Conservation (phyloP, 306 rosid species). For the apple (Malus domestica) region DNA sequence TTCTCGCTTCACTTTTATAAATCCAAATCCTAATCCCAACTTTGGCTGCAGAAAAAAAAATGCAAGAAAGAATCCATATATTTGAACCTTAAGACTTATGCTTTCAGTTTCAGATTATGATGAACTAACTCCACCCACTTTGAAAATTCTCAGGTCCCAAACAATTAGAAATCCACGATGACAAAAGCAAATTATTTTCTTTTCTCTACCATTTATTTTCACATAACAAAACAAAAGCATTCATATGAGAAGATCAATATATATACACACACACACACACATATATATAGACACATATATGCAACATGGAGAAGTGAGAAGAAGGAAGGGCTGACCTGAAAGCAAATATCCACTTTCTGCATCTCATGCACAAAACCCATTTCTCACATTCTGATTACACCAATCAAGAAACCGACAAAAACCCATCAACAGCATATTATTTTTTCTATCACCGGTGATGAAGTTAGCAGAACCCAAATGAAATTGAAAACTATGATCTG, state of each 20-base stretch:
- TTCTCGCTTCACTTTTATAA: slow-evolving; percentile 11
- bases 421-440: slow-evolving; percentile 19
- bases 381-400: slow-evolving; percentile 22
- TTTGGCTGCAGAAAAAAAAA: slow-evolving; percentile 16
- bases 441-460: slow-evolving; percentile 12
- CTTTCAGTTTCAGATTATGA: no score
- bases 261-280: no score
- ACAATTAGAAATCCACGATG: slow-evolving; percentile 8
- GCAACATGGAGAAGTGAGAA: slow-evolving; percentile 7
- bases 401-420: slow-evolving; percentile 17
- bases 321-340: slow-evolving; percentile 35
- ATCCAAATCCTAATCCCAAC: slow-evolving; percentile 16
- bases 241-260: neutral
- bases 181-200: neutral
- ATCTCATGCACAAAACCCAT: slow-evolving; percentile 22
- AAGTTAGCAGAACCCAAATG: slow-evolving; percentile 15
- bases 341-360: slow-evolving; percentile 9
- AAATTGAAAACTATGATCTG: slow-evolving; percentile 22
- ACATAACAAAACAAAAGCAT: neutral
- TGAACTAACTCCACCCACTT: neutral
- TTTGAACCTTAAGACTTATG: neutral
- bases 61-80: neutral
- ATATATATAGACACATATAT: no score
- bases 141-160: slow-evolving; percentile 1
- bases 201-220: neutral